Conservation (phyloP, 164 flowering plant genomes). For the Piper betle region DNA sequence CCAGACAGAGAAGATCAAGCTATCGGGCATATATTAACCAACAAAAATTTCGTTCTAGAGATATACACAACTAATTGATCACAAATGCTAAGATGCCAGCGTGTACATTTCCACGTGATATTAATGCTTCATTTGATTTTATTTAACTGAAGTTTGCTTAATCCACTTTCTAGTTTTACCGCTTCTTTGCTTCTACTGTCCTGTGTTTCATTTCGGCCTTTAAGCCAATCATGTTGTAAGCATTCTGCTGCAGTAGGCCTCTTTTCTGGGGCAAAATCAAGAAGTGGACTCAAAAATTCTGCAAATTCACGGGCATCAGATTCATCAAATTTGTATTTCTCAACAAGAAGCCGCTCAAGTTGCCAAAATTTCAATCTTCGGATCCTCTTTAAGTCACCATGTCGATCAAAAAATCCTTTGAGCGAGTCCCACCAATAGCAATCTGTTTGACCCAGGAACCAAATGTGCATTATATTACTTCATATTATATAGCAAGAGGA, state of each 20-base stretch:
- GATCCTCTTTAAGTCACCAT: slow-evolving; percentile 89
- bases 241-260: slow-evolving; percentile 85
- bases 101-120: slow-evolving; percentile 7
- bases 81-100: slow-evolving; percentile 17
- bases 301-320: slow-evolving; percentile 66
- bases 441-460: slow-evolving; percentile 29
- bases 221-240: slow-evolving; percentile 81
- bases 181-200: slow-evolving; percentile 17
- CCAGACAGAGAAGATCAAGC: neutral
- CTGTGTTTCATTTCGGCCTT: slow-evolving; percentile 10
- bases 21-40: slow-evolving; percentile 1
- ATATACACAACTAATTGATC: slow-evolving; percentile 9
- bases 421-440: slow-evolving; percentile 60
- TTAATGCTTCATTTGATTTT: slow-evolving; percentile 23
- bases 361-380: slow-evolving; percentile 66
- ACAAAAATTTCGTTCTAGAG: slow-evolving; percentile 8
- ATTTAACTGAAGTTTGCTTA: slow-evolving; percentile 47
- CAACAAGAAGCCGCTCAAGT: slow-evolving; percentile 51
- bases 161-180: slow-evolving; percentile 30
- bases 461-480: slow-evolving; percentile 3
- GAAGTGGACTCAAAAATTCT: slow-evolving; percentile 59
- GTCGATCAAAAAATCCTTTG: slow-evolving; percentile 83
- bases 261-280: slow-evolving; percentile 88
- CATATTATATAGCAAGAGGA: neutral
- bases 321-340: slow-evolving; percentile 53